Evolutionary conservation across 2,329 filamentous ascomycete genomes (phyloP).

Genomic region (Pyricularia sp.): DNA sequence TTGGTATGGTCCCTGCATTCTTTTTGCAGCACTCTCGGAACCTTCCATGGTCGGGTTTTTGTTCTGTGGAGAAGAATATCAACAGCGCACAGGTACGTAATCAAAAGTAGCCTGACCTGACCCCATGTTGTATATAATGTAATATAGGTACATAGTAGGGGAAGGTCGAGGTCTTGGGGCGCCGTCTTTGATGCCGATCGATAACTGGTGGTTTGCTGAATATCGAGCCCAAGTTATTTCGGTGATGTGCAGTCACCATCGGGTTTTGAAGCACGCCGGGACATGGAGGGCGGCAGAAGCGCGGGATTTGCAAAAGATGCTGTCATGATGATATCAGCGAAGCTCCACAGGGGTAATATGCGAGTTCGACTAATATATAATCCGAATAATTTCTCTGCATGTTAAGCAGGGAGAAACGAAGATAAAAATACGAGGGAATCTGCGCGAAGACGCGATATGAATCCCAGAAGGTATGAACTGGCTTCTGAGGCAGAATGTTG

Average conservation of each 20-base stretch:
- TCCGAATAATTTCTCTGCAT: neutral
- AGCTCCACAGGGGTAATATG: neutral
- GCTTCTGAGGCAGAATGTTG: neutral
- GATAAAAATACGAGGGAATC: neutral
- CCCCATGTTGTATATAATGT: neutral
- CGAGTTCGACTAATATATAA: neutral
- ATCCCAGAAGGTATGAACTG: neutral
- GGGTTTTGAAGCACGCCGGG: constrained; percentile 3
- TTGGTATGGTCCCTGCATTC: constrained; percentile 5
- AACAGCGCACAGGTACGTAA: neutral
- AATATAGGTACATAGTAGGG: neutral
- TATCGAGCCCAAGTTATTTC: neutral
- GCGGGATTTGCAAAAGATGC: neutral
- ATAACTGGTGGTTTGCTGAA: neutral
- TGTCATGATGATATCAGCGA: constrained; percentile 3
- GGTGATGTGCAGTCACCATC: neutral
- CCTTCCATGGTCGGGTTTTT: neutral
- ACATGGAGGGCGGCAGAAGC: neutral
- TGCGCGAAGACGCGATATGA: neutral
- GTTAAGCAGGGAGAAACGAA: neutral
- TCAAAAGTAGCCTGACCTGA: neutral
- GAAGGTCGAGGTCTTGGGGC: neutral
- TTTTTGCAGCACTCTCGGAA: neutral
- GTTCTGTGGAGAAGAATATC: neutral
- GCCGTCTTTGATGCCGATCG: neutral